Percentiles rank a stretch among this genome's conserved stretches.
Evolutionary conservation across 148 eudicot genomes (phyloP).

Genomic region (Rhododendron ferrugineum): DNA sequence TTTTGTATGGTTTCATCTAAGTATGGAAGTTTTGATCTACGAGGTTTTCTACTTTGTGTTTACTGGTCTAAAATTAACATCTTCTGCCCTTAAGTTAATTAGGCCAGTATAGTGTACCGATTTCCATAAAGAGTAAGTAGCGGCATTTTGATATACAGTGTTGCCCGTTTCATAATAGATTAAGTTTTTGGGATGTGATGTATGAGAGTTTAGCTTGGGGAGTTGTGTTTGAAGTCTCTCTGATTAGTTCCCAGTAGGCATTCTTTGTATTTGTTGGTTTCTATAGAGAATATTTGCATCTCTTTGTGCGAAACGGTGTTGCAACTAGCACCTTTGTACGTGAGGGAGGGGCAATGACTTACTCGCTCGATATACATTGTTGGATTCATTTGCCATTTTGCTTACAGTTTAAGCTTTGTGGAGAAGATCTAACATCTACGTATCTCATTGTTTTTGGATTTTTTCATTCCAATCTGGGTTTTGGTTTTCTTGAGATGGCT

Average conservation of each 20-base stretch:
- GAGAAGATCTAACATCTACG: not conserved
- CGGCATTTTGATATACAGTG: not conserved
- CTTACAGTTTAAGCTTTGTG: not conserved
- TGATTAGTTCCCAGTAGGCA: not conserved
- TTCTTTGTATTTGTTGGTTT: not conserved
- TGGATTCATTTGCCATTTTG: not conserved
- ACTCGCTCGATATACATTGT: not conserved
- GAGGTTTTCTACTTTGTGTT: not conserved
- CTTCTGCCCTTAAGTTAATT: not conserved
- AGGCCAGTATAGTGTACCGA: not conserved
- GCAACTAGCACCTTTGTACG: not conserved
- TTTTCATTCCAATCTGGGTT: not conserved
- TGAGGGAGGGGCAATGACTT: not conserved
- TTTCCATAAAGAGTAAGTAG: not conserved
- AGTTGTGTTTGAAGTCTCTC: not conserved
- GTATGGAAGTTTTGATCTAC: not conserved
- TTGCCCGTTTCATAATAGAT: not conserved
- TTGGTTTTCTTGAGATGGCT: not conserved
- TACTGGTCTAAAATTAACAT: not conserved
- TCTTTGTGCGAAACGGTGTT: not conserved
- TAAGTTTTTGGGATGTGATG: not conserved
- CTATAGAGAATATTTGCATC: not conserved
- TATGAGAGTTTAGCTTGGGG: not conserved
- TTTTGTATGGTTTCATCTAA: not conserved
- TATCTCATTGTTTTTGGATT: not conserved